A percentile compares a stretch with the other conserved stretches of the same genome.
Conservation (phyloP, 805 yeast species). For the Kazachstania taianensis region DNA sequence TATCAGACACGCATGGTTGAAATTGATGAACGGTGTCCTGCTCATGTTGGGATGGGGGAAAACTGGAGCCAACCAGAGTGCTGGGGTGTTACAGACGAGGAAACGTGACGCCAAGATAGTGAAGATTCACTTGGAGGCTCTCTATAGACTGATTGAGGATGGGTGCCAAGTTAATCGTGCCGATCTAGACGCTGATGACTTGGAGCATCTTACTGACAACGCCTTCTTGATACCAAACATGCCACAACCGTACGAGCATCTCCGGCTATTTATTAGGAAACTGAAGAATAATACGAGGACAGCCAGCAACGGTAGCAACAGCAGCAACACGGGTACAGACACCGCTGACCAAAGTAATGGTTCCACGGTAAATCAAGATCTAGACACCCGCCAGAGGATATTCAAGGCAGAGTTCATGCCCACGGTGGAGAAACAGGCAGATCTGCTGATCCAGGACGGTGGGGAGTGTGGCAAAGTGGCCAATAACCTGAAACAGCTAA, state of each 20-base stretch:
- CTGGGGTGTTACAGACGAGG: conserved; percentile 16
- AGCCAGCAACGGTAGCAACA: neutral
- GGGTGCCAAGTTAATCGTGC: conserved; percentile 25
- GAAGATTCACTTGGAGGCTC: conserved; percentile 30
- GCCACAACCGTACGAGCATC: conserved; percentile 54
- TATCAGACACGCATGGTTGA: conserved; percentile 55
- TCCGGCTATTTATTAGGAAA: conserved; percentile 47
- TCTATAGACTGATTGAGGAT: conserved; percentile 34
- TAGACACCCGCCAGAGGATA: conserved; percentile 24
- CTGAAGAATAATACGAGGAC: conserved; percentile 9
- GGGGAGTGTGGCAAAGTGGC: conserved; percentile 57
- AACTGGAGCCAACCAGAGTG: conserved; percentile 13
- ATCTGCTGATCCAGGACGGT: conserved; percentile 50
- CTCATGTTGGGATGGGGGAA: conserved; percentile 66
- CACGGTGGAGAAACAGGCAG: conserved; percentile 42
- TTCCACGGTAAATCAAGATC: conserved; percentile 16
- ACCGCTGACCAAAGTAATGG: neutral
- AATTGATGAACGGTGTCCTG: conserved; percentile 56
- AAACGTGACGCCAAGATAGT: conserved; percentile 18
- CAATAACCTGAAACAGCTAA: conserved; percentile 19
- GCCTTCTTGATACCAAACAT: conserved; percentile 44
- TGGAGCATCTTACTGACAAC: conserved; percentile 5
- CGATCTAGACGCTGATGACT: conserved; percentile 1
- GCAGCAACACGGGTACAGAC: neutral
- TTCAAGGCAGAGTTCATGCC: conserved; percentile 43